A percentile compares a stretch with the other conserved stretches of the same genome.
Conservation (phyloP, 2,329 filamentous ascomycete species). For the Madurella fahalii region DNA sequence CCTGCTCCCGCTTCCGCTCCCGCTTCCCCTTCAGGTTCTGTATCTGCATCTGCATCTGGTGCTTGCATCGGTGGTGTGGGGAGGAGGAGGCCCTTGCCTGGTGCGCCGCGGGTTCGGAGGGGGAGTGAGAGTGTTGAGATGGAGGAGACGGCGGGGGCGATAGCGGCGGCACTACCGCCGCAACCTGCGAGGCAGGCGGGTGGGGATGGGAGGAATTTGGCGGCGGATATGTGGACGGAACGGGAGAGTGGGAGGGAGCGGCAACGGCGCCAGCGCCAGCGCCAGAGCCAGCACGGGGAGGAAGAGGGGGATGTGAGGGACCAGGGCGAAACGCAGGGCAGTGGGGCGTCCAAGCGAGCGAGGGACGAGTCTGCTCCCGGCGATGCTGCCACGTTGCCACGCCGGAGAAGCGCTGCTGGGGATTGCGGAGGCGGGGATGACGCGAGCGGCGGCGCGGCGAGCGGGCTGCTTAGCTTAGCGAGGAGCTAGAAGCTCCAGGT, state of each 20-base stretch:
- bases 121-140: background rate
- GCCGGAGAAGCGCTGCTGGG: background rate
- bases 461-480: constrained; percentile 44
- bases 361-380: too few species aligned
- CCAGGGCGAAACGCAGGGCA: background rate
- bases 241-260: background rate
- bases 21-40: background rate
- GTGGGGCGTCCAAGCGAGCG: background rate
- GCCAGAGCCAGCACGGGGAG: background rate
- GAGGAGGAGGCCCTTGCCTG: constrained; percentile 1
- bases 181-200: too few species aligned
- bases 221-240: background rate
- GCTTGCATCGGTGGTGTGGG: background rate
- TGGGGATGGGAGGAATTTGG: too few species aligned
- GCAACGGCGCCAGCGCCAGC: background rate
- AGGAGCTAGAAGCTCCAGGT: constrained; percentile 26
- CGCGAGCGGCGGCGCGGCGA: constrained; percentile 44
- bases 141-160: background rate
- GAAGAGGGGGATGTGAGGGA: background rate
- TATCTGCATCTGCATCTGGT: background rate
- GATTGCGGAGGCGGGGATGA: constrained; percentile 7
- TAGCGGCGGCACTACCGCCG: background rate
- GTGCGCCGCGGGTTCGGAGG: constrained; percentile 8
- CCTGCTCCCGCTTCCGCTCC: background rate
- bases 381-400: constrained; percentile 3